Percentiles rank a stretch among this genome's conserved stretches.
These are phyloP conservation scores for Mycena chlorophos DNA, from an alignment of 768 basidiomycete genomes.

Conservation along the genomic window DNA sequence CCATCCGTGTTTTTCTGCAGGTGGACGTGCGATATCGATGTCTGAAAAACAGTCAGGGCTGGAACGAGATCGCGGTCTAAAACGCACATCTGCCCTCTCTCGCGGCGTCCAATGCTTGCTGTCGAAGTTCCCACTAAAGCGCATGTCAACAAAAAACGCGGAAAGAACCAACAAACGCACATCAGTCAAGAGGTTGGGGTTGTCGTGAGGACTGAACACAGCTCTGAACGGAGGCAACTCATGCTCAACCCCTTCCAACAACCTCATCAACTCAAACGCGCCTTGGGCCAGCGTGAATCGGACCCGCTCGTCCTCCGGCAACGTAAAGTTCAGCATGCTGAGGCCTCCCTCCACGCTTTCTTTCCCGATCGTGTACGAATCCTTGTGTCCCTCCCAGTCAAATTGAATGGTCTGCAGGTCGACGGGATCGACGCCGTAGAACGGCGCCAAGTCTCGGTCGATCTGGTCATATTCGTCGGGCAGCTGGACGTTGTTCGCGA, in stretches of 20 bases:
- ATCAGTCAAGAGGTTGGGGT: constrained; percentile 41
- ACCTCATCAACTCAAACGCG: constrained; percentile 36
- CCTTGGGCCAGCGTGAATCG: constrained; percentile 28
- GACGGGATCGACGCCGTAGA: constrained; percentile 60
- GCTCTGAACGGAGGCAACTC: constrained; percentile 50
- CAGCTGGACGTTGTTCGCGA: constrained; percentile 65
- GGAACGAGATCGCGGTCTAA: no score
- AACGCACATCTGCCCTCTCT: constrained; percentile 12
- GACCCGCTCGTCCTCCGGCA: constrained; percentile 25
- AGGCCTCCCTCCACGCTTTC: constrained; percentile 27
- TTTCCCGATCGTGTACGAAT: constrained; percentile 44
- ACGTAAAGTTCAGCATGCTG: constrained; percentile 31
- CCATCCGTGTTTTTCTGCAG: constrained; percentile 17
- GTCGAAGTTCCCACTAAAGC: constrained; percentile 7
- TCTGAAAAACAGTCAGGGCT: neutral
- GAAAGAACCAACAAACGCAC: constrained; percentile 1
- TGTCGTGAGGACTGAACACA: constrained; percentile 53
- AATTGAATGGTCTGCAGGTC: constrained; percentile 37
- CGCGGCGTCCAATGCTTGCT: constrained; percentile 13
- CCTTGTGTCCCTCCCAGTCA: constrained; percentile 38
- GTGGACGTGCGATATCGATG: neutral
- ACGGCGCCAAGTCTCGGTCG: constrained; percentile 72
- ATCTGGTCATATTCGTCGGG: constrained; percentile 85
- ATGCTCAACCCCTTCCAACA: constrained; percentile 42
- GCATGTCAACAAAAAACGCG: neutral